Evolutionary conservation across 225 moss, liverwort and hornwort genomes (phyloP), one percentile per base, ranked within the genome.

Genomic region (Rhytidiadelphus loreus): DNA sequence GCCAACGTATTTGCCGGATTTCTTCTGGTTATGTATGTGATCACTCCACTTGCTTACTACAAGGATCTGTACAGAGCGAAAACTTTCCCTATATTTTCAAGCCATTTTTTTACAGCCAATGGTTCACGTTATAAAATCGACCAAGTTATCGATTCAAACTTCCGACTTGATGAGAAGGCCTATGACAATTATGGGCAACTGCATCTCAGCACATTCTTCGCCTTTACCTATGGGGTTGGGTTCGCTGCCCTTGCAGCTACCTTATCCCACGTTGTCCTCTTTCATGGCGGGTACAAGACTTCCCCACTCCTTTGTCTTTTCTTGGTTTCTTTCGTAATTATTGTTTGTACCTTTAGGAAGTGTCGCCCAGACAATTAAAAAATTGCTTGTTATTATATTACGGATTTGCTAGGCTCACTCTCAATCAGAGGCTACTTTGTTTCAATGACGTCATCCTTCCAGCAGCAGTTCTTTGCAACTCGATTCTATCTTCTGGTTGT

Each of bases 241-340:
- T 96, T 96, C 65, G 95, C 96, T 69, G 95, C 94, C 69, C 92
- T 96, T 62, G 86, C 94, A 17, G 85, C 95, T 83, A 92, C 95
- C 32, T 24, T 96, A 37, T 93, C 93, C 55, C 96, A 96, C 83
- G 94, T 95, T 77, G 52, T 75, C 43, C 95, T 96, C 77, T 96
- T 96, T 85, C 94, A 96, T 92, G 96, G 95, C 92, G 78, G 92
- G 95, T 96, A 90, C 55, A 39, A 65, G 50, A 60, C 62, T 65
- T 88, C 32, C 63, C 81, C 63, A 70, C 13, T 39, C 73, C 58
- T 69, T 80, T 68, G 46, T 76, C 56, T 39, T 84, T 32, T 81
- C 16, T 65, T 62, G 18, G 20, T 53, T 61, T 62, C n/a, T 58
- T 88, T 80, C 71, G 59, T 58, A 71, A 60, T 52, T 77, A n/a